A percentile compares a stretch with the other conserved stretches of the same genome.
Conservation (phyloP, 169 alveolate species). For the Plasmodium gallinaceum region DNA sequence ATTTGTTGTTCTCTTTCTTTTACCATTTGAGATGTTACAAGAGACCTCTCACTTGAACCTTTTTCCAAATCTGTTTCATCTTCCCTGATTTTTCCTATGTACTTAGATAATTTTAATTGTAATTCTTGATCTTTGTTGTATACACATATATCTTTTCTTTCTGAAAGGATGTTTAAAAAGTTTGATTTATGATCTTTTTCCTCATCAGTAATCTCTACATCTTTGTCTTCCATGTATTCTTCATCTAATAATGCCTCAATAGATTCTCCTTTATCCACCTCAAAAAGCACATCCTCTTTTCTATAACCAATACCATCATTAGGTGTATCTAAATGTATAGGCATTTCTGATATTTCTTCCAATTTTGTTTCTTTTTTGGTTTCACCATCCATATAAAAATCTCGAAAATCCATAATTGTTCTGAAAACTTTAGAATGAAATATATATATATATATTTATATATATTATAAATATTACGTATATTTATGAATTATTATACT, state of each 20-base stretch:
- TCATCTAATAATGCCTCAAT: conserved; percentile 2
- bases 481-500: background rate
- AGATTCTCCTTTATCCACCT: conserved; percentile 19
- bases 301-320: conserved; percentile 66
- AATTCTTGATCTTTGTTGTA: conserved; percentile 23
- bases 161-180: conserved; percentile 17
- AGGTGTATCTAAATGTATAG: conserved; percentile 24
- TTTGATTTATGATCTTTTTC: conserved; percentile 1
- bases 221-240: conserved; percentile 1
- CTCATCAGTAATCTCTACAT: background rate
- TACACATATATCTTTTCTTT: background rate
- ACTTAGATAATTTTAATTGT: conserved; percentile 45
- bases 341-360: conserved; percentile 25
- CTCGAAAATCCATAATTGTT: conserved; percentile 5
- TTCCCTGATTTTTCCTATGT: conserved; percentile 8
- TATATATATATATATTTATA: background rate
- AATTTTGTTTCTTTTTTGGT: conserved; percentile 7
- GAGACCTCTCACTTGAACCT: background rate
- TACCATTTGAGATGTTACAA: background rate
- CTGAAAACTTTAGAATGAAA: conserved; percentile 41
- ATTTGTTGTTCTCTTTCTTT: background rate
- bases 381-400: background rate
- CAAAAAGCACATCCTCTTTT: conserved; percentile 36
- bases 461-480: background rate
- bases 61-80: background rate